Base-by-base conservation (phyloP, 169 alveolate species). In the Cystoisospora suis region DNA sequence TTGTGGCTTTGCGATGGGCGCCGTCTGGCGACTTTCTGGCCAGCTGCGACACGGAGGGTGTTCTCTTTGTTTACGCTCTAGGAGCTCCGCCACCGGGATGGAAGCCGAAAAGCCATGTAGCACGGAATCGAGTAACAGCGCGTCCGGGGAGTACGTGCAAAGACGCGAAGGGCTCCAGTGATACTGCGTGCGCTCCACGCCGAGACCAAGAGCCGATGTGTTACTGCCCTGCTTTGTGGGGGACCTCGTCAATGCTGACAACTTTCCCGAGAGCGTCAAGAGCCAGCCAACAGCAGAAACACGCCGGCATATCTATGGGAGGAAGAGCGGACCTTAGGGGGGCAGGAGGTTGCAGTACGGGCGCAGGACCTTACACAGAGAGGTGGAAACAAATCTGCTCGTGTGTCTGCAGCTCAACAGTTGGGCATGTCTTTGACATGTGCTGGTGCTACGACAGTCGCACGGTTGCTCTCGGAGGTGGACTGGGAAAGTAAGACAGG, bases 1-100 rank as follows among this genome's bases (percentile, higher is more conserved):
- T 87, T n/a, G 53, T 75, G 12, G 81, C 91, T 9, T 38, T 87
- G 46, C 72, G 81, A 7, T 87, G 91, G 91, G 56, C 91, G 40
- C 72, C 80, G 65, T 47, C 46, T 38, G 90, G 90, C 27, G 47
- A 42, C 70, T 45, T 23, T 6, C 56, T 72, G 3, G 83, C 83
- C 53, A 72, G 42, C 29, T 72, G 83, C 83, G 83, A 77, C 87
- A n/a, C 70, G 32, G 45, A 29, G 17, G 87, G 70, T 3, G n/a
- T 29, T n/a, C 69, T 46, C 32, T n/a, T 46, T 23, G 69, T 77
- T 9, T 77, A 77, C 69, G 87, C 87, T 23, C 44, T 77, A 69
- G 23, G 47, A 29, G 34, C 23, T 23, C 42, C 87, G 44, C 34
- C n/a, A 56, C 27, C 83, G n/a, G 15, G 59, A 4, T 75, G n/a